Conservation (phyloP, 192 early-diverging fungal genomes). For the Coemansia sp. region DNA sequence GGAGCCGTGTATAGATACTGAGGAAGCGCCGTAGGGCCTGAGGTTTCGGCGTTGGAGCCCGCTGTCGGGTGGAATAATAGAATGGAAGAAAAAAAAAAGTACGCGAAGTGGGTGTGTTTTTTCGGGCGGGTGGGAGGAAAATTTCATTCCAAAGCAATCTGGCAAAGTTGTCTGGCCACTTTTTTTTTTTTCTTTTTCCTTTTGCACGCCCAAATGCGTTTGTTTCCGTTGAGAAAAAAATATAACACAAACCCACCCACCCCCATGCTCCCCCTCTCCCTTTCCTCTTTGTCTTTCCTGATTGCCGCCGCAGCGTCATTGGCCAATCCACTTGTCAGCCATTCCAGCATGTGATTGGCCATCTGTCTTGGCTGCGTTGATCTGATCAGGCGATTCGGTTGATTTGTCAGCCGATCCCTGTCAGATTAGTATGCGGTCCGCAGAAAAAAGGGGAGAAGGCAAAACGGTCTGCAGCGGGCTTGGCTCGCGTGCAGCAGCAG, state of each 20-base stretch:
- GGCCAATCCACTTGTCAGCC: constrained; percentile 1
- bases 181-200: neutral
- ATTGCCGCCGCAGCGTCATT: constrained; percentile 1
- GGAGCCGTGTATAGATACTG: no score
- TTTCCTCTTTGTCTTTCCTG: neutral
- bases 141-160: neutral
- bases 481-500: no score
- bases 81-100: neutral
- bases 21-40: no score
- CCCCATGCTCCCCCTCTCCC: neutral
- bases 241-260: neutral
- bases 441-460: no score
- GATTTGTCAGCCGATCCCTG: neutral
- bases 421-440: neutral
- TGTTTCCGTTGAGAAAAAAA: neutral
- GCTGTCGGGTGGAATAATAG: neutral
- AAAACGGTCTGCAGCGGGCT: no score
- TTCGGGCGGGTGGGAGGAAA: constrained; percentile 7
- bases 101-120: constrained; percentile 8
- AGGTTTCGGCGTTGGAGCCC: no score
- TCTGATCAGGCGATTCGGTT: neutral
- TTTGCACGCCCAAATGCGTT: no score
- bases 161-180: no score
- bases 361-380: neutral
- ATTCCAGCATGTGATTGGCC: constrained; percentile 11